Percentiles rank a stretch among this genome's conserved stretches.
phyloP scores from a whole-genome alignment of 345 rosid genomes.

The Microcos paniculata region DNA sequence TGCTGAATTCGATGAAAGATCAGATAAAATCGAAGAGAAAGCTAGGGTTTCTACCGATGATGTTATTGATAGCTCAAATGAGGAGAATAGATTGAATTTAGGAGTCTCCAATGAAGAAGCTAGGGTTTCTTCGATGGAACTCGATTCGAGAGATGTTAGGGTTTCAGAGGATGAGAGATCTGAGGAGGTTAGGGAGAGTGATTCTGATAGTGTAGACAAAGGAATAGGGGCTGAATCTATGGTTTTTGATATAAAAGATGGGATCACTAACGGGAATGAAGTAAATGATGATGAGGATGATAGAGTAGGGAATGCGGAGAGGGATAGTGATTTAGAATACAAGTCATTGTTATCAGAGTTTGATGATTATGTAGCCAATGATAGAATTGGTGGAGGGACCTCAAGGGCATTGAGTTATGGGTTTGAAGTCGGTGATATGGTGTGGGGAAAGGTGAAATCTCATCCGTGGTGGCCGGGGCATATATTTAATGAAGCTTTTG shows the following conservation, averaged over 20 bases:
- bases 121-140: conserved; percentile 24
- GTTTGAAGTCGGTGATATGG: conserved; percentile 93
- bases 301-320: conserved; percentile 13
- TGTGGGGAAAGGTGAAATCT: conserved; percentile 99
- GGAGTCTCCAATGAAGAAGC: conserved; percentile 19
- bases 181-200: conserved; percentile 26
- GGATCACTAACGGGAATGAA: conserved; percentile 22
- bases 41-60: conserved; percentile 28
- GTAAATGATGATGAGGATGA: conserved; percentile 23
- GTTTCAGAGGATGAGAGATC: conserved; percentile 30
- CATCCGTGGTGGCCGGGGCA: conserved; percentile 99
- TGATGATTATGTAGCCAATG: conserved; percentile 88
- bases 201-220: conserved; percentile 11
- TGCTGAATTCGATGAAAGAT: conserved; percentile 16
- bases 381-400: conserved; percentile 57
- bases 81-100: conserved; percentile 14
- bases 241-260: conserved; percentile 30
- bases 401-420: conserved; percentile 80
- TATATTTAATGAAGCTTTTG: conserved; percentile 90
- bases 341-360: conserved; percentile 78
- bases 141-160: conserved; percentile 25
- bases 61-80: conserved; percentile 15
- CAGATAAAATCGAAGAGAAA: conserved; percentile 23
- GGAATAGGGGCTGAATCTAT: conserved; percentile 28
- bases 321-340: conserved; percentile 27